Evolutionary conservation across 2,329 filamentous ascomycete species (phyloP).

Genomic region (Stagonosporopsis rhizophila): DNA sequence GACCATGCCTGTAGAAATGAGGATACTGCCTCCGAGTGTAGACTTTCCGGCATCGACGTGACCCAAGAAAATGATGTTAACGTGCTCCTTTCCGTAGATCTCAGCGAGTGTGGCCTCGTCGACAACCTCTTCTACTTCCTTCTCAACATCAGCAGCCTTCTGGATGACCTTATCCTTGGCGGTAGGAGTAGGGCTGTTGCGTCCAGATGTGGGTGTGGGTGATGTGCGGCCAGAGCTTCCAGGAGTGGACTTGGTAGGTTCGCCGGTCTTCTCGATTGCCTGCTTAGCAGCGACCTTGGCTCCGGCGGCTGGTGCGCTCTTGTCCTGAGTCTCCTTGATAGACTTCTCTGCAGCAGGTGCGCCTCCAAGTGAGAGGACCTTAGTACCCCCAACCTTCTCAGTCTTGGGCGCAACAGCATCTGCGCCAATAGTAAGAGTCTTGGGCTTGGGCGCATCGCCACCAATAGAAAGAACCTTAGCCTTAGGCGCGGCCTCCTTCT

Average conservation of each 20-base stretch:
- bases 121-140: constrained; percentile 79
- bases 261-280: constrained; percentile 89
- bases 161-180: constrained; percentile 67
- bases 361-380: constrained; percentile 79
- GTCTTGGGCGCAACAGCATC: constrained; percentile 63
- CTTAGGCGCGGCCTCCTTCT: constrained; percentile 57
- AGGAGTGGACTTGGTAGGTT: constrained; percentile 61
- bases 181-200: constrained; percentile 74
- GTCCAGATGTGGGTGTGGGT: constrained; percentile 81
- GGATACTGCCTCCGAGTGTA: constrained; percentile 89
- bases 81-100: constrained; percentile 91
- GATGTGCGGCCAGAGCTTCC: constrained; percentile 73
- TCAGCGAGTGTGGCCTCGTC: constrained; percentile 88
- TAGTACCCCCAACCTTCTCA: constrained; percentile 60
- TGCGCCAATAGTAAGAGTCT: constrained; percentile 67
- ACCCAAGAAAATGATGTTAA: constrained; percentile 97
- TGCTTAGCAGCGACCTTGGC: constrained; percentile 87
- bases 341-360: constrained; percentile 59
- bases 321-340: constrained; percentile 54
- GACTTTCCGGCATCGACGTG: constrained; percentile 99
- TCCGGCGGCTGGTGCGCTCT: constrained; percentile 67
- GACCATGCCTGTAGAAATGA: constrained; percentile 98
- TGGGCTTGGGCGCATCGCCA: constrained; percentile 64
- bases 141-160: constrained; percentile 82
- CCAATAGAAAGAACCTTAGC: constrained; percentile 71